Evolutionary conservation across 2,329 filamentous ascomycete species (phyloP), one percentile per base, ranked within the genome.

Genomic region (Aureobasidium zeae): DNA sequence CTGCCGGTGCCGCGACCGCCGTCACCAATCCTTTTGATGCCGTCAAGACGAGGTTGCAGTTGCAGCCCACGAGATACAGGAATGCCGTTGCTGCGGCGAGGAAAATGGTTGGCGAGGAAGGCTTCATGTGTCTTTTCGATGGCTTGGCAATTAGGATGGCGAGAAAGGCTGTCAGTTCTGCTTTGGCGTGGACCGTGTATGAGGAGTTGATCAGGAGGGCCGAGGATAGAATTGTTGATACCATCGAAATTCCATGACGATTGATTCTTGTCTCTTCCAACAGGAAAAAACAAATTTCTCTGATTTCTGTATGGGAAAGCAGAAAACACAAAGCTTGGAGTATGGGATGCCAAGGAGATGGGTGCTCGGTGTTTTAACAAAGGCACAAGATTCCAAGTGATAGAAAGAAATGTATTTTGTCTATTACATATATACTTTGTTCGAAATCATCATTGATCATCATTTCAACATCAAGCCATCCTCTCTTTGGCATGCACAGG

Each of bases 21-120:
- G 72, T 96, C 26, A 95, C 91, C 7, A 98, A 98, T 61, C 91
- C 91, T 0, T 96, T 96, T 57, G 91, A 98, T 63, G 87, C 87
- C 1, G 80, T 96, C 62, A 98, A 98, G 69, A 98, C 91, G 16
- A 72, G 91, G 37, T 79, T 98, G 53, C 91, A 98, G 66, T 71
- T 98, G 24, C 85, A 93, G 68, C 91, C 91, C 3, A 71, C 70
- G 5, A 73, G 76, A 46, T 98, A 96, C 58, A 72, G 73, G 24
- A 95, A 96, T 56, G 85, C 89, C 73, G 63, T 84, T 52, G 78
- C 83, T 49, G 86, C 88, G 1, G 79, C 74, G 29, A 74, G 71
- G 55, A 73, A 79, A 58, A 94, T 98, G 83, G 61, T 96, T 3
- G 64, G 67, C 1, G 83, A 94, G 55, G 89, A 95, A 51, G 89